Percentiles rank a stretch among this genome's conserved stretches.
These are phyloP conservation scores for Lolium multiflorum DNA, from an alignment of 176 grass and related monocot species.

Conservation along the genomic window DNA sequence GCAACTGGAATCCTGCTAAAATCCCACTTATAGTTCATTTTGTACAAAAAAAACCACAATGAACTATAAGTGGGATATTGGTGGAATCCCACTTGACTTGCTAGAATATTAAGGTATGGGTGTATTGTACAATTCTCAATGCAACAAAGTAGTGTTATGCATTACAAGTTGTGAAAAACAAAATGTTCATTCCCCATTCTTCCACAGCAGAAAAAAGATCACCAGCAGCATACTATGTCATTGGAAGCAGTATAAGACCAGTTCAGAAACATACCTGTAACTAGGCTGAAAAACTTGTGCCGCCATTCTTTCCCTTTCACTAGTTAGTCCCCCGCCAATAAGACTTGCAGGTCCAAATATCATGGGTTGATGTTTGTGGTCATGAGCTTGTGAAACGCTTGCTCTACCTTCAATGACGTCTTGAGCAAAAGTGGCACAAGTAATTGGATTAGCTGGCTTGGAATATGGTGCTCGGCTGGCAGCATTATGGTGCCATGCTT, in stretches of 20 bases:
- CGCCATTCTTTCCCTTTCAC: conserved; percentile 75
- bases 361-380: conserved; percentile 92
- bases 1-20: too few species aligned
- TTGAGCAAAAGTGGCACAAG: conserved; percentile 95
- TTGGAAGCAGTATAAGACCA: not conserved
- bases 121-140: not conserved
- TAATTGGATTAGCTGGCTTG: conserved; percentile 93
- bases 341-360: conserved; percentile 96
- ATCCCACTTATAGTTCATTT: too few species aligned
- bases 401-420: conserved; percentile 95
- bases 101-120: not conserved
- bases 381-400: conserved; percentile 81
- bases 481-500: conserved; percentile 89
- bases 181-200: not conserved
- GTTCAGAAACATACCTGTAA: conserved; percentile 62
- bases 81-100: not conserved
- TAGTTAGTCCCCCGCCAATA: conserved; percentile 67
- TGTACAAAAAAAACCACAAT: too few species aligned
- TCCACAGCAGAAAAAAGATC: not conserved
- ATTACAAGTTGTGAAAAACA: conserved; percentile 3
- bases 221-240: not conserved
- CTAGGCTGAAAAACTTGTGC: conserved; percentile 96
- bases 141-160: conserved; percentile 15
- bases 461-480: conserved; percentile 58
- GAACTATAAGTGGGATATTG: too few species aligned